These are phyloP conservation scores for Fragilaria radians DNA, from an alignment of 108 stramenopile species.

Conservation along the genomic window DNA sequence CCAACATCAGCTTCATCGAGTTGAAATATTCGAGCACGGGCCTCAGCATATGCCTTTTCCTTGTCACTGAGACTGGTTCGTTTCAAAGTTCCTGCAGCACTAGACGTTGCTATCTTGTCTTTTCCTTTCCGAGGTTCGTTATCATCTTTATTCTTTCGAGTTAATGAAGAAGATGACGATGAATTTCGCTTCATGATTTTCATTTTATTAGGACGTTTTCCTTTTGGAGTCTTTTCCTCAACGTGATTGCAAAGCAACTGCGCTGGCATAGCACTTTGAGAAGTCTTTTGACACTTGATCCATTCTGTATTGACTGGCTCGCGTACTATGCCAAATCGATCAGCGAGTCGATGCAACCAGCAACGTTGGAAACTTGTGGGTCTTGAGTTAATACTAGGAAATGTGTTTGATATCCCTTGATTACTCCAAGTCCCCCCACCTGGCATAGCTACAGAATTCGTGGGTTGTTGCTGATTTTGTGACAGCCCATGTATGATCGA, in stretches of 20 bases:
- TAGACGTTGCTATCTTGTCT: background rate
- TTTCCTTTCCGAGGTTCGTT: constrained; percentile 5
- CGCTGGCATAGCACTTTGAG: constrained; percentile 20
- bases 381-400: constrained; percentile 22
- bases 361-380: constrained; percentile 85
- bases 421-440: constrained; percentile 9
- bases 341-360: constrained; percentile 82
- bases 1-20: constrained; percentile 11
- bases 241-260: constrained; percentile 15
- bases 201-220: constrained; percentile 24
- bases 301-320: constrained; percentile 24
- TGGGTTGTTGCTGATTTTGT: constrained; percentile 6
- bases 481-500: constrained; percentile 23
- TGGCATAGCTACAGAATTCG: constrained; percentile 2
- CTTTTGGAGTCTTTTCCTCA: background rate
- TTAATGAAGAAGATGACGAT: background rate
- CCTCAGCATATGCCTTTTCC: constrained; percentile 89
- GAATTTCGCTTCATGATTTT: constrained; percentile 46
- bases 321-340: constrained; percentile 76
- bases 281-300: constrained; percentile 26
- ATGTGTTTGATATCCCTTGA: constrained; percentile 34
- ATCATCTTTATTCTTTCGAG: background rate
- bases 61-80: constrained; percentile 58
- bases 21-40: constrained; percentile 84
- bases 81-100: background rate